Percentiles rank a stretch among this genome's conserved stretches.
Evolutionary conservation across 495 filamentous ascomycete species (phyloP).

Genomic region (Neurospora hispaniola): DNA sequence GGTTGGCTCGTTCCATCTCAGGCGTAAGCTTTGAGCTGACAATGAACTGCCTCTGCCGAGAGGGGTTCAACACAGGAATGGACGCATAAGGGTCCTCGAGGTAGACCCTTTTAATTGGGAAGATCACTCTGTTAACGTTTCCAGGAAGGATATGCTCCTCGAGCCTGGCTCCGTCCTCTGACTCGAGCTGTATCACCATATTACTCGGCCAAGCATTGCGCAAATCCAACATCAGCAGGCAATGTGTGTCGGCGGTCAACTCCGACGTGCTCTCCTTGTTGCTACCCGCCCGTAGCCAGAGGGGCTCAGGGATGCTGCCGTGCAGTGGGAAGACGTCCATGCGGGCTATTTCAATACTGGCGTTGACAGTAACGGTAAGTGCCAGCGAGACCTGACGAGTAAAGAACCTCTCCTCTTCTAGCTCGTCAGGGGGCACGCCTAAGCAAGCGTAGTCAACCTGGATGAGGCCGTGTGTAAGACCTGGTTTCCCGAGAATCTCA

Average conservation of each 20-base stretch:
- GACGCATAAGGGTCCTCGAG: slow-evolving; percentile 63
- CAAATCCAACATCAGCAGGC: slow-evolving; percentile 71
- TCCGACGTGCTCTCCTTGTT: slow-evolving; percentile 13
- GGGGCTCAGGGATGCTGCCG: slow-evolving; percentile 35
- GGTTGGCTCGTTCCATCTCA: slow-evolving; percentile 62
- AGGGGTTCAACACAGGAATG: slow-evolving; percentile 71
- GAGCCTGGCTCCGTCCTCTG: slow-evolving; percentile 23
- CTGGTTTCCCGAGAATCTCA: slow-evolving; percentile 75
- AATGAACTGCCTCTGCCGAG: slow-evolving; percentile 75
- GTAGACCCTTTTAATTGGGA: slow-evolving; percentile 67
- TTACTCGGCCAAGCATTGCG: slow-evolving; percentile 80
- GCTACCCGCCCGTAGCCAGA: slow-evolving; percentile 29
- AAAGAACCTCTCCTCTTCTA: slow-evolving; percentile 60
- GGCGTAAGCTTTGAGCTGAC: slow-evolving; percentile 72
- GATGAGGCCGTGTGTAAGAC: slow-evolving; percentile 68
- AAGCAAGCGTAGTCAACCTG: slow-evolving; percentile 76
- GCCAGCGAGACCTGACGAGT: slow-evolving; percentile 76
- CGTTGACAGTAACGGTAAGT: slow-evolving; percentile 82
- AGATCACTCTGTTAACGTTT: slow-evolving; percentile 62
- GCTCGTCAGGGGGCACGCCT: slow-evolving; percentile 49
- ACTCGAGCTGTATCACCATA: slow-evolving; percentile 48
- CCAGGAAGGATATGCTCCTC: slow-evolving; percentile 61
- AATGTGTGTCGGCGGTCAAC: slow-evolving; percentile 49
- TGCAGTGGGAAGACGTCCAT: slow-evolving; percentile 69
- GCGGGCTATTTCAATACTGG: slow-evolving; percentile 67